Evolutionary conservation across 2,329 filamentous ascomycete species (phyloP), one percentile per base, ranked within the genome.

Genomic region (Neocucurbitaria cava): DNA sequence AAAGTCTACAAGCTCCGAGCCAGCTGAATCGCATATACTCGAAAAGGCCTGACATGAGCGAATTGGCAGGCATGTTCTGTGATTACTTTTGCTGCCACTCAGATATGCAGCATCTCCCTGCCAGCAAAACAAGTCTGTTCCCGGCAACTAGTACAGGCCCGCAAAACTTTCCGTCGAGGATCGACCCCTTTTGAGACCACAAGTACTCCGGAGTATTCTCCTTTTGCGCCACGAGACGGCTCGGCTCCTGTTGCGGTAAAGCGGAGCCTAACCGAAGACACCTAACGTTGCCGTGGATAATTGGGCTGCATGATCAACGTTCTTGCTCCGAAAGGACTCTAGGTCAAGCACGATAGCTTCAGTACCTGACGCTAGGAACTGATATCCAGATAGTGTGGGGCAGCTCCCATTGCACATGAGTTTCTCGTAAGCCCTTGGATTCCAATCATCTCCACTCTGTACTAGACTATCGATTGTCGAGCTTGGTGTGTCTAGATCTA

Each of bases 321-420:
- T 21, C 36, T 23, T 38, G 21, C 24, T 21, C 11, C 38, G 36
- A 35, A 46, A 28, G 35, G 17, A 35, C 41, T 43, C 33, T 13
- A 23, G 18, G 24, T 23, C 38, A n/a, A 23, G 18, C 40, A 20
- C 15, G 11, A 10, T 24, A 3, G 15, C 36, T 33, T 42, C 28
- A 41, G 21, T 54, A 50, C 46, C 52, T 54, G 39, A 36, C 18
- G 44, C 21, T 44, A 18, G 46, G 46, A 36, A 20, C 11, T 11
- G 15, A 13, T 18, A 21, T 17, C 23, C 18, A 31, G 9, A 5
- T 8, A 11, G 38, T 24, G 21, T 52, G 38, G 49, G 36, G 30
- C 23, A 21, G 23, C 26, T 41, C 36, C n/a, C 36, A 23, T 33
- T 28, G 33, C 33, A 18, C 28, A 23, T 24, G 38, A 30, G 41